phyloP scores from a whole-genome alignment of 768 basidiomycete genomes.

The Leucocoprinus birnbaumii region DNA sequence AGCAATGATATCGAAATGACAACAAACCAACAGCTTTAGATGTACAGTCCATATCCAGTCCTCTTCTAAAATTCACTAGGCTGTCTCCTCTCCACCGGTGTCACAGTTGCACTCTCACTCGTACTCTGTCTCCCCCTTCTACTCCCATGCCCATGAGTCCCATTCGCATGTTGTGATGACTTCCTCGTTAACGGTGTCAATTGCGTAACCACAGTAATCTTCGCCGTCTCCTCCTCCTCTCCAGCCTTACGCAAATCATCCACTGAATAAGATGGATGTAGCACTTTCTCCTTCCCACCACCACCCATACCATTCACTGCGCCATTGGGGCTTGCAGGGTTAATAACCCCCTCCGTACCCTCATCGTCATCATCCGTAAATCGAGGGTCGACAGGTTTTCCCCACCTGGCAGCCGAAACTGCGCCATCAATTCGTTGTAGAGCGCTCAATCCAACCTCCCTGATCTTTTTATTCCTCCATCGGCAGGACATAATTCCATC shows the following conservation, averaged over 20 bases:
- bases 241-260: conserved; percentile 30
- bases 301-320: conserved; percentile 18
- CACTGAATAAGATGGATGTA: conserved; percentile 17
- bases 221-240: conserved; percentile 32
- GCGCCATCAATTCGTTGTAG: conserved; percentile 73
- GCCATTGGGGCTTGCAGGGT: not conserved
- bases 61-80: not conserved
- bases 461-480: conserved; percentile 54
- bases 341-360: conserved; percentile 28
- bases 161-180: conserved; percentile 38
- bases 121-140: conserved; percentile 52
- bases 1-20: not conserved
- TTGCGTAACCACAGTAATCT: conserved; percentile 30
- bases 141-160: conserved; percentile 17
- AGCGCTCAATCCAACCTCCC: conserved; percentile 56
- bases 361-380: conserved; percentile 41
- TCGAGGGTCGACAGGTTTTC: conserved; percentile 35
- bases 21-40: not conserved
- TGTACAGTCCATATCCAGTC: too few relatives aligned
- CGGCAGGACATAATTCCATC: conserved; percentile 54
- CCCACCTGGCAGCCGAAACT: conserved; percentile 60
- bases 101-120: conserved; percentile 39
- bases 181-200: conserved; percentile 66
- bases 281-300: conserved; percentile 22
- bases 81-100: conserved; percentile 10